These are phyloP conservation scores for Przewalskia tangutica DNA, from an alignment of 257 asterid species.

Conservation along the genomic window DNA sequence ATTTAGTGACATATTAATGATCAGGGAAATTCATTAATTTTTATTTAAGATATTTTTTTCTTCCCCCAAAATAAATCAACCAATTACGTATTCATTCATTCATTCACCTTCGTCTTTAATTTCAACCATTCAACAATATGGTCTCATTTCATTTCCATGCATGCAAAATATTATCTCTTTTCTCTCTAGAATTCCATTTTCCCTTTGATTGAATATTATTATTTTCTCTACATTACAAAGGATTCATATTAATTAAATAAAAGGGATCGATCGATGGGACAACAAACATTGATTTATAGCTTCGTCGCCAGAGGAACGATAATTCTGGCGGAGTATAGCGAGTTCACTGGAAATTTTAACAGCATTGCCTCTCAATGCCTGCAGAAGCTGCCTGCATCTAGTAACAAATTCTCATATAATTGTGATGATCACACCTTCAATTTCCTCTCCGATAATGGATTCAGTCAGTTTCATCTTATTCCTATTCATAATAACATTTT, in stretches of 20 bases:
- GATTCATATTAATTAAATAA: not conserved
- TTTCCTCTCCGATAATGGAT: constrained; percentile 45
- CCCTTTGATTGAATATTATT: not conserved
- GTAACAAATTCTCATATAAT: constrained; percentile 37
- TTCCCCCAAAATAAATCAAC: not conserved
- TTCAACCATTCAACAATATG: not conserved
- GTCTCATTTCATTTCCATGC: not conserved
- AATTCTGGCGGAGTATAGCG: constrained; percentile 37
- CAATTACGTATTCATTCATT: not conserved
- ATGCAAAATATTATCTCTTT: not conserved
- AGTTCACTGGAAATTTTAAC: constrained; percentile 41
- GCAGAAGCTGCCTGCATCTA: constrained; percentile 40
- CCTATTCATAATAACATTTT: not conserved
- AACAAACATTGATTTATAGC: constrained; percentile 37
- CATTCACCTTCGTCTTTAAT: not conserved
- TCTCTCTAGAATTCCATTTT: not conserved
- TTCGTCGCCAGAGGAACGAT: constrained; percentile 41
- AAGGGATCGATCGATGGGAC: constrained; percentile 20
- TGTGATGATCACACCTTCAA: constrained; percentile 49
- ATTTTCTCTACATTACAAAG: not conserved
- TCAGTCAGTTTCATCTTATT: constrained; percentile 26
- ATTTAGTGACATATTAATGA: no score
- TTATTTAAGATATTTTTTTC: not conserved
- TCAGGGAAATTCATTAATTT: not conserved
- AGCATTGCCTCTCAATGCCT: constrained; percentile 40